A percentile compares a stretch with the other conserved stretches of the same genome.
phyloP scores from a whole-genome alignment of 495 filamentous ascomycete genomes.

The Saxispiralis lemnorum region DNA sequence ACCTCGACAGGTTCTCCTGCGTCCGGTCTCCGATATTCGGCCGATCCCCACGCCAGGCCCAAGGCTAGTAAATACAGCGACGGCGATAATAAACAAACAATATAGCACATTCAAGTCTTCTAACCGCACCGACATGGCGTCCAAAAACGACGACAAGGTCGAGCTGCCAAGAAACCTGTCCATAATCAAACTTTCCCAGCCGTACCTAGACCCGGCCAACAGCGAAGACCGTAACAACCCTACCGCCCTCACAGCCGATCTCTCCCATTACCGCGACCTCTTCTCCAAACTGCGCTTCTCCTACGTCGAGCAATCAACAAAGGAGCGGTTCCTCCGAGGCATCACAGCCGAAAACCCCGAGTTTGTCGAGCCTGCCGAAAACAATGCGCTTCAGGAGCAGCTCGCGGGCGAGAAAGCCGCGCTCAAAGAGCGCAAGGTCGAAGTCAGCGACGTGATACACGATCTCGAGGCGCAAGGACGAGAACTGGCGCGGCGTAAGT shows the following conservation, averaged over 20 bases:
- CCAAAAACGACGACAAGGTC: neutral
- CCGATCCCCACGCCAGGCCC: no score
- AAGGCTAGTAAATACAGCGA: neutral
- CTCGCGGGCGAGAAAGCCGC: slow-evolving; percentile 54
- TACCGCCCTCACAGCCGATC: slow-evolving; percentile 60
- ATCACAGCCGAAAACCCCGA: slow-evolving; percentile 75
- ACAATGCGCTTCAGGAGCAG: slow-evolving; percentile 56
- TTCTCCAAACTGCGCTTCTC: slow-evolving; percentile 94
- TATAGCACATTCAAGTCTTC: neutral
- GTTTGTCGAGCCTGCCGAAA: slow-evolving; percentile 66
- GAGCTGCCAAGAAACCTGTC: slow-evolving; percentile 3
- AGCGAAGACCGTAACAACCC: slow-evolving; percentile 53
- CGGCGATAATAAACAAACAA: neutral
- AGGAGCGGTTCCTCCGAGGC: slow-evolving; percentile 60
- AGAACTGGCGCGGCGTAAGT: slow-evolving; percentile 33
- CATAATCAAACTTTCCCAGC: slow-evolving; percentile 14
- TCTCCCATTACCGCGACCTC: slow-evolving; percentile 85
- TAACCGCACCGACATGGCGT: neutral
- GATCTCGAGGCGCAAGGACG: slow-evolving; percentile 52
- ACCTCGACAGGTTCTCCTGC: no score
- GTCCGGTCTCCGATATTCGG: no score
- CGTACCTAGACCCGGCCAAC: slow-evolving; percentile 4
- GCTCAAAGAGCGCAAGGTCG: slow-evolving; percentile 60
- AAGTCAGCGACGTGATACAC: slow-evolving; percentile 53
- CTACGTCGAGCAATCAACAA: slow-evolving; percentile 68